Conservation (phyloP, 805 yeast genomes). For the Kluyveromyces nonfermentans region DNA sequence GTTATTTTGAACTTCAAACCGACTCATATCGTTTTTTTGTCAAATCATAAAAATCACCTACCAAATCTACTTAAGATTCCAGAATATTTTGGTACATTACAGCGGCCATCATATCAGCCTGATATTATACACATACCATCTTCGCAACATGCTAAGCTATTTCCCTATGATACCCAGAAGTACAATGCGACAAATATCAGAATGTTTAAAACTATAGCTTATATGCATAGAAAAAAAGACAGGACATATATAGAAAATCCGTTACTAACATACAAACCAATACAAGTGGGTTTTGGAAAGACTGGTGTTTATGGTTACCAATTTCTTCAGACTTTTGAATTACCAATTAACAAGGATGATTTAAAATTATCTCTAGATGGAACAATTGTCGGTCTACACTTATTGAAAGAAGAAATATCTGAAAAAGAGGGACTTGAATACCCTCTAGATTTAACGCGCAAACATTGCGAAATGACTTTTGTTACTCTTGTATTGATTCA, state of each 20-base stretch:
- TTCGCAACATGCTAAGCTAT: slow-evolving; percentile 16
- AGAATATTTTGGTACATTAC: slow-evolving; percentile 19
- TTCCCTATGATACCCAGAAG: slow-evolving; percentile 17
- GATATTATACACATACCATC: slow-evolving; percentile 30
- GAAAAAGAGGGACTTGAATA: slow-evolving; percentile 13
- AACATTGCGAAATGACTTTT: slow-evolving; percentile 7
- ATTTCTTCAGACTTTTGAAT: slow-evolving; percentile 27
- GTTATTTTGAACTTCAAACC: slow-evolving; percentile 41
- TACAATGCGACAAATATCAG: slow-evolving; percentile 46
- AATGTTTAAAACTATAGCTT: slow-evolving; percentile 39
- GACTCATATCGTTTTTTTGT: slow-evolving; percentile 45
- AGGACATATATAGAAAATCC: slow-evolving; percentile 22
- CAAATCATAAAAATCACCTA: slow-evolving; percentile 10
- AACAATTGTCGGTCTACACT: slow-evolving; percentile 28
- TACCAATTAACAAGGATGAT: slow-evolving; percentile 26
- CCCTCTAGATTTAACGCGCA: slow-evolving; percentile 15
- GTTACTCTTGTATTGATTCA: slow-evolving; percentile 48
- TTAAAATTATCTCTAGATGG: slow-evolving; percentile 30
- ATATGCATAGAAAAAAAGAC: slow-evolving; percentile 38
- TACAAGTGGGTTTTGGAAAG: slow-evolving; percentile 32
- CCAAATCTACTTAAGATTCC: slow-evolving; percentile 25
- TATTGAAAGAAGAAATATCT: slow-evolving; percentile 8
- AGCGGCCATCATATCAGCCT: slow-evolving; percentile 24
- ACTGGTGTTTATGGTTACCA: slow-evolving; percentile 32
- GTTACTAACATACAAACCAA: slow-evolving; percentile 32